phyloP scores from a whole-genome alignment of 2,329 filamentous ascomycete genomes.

The Aspergillus brasiliensis region DNA sequence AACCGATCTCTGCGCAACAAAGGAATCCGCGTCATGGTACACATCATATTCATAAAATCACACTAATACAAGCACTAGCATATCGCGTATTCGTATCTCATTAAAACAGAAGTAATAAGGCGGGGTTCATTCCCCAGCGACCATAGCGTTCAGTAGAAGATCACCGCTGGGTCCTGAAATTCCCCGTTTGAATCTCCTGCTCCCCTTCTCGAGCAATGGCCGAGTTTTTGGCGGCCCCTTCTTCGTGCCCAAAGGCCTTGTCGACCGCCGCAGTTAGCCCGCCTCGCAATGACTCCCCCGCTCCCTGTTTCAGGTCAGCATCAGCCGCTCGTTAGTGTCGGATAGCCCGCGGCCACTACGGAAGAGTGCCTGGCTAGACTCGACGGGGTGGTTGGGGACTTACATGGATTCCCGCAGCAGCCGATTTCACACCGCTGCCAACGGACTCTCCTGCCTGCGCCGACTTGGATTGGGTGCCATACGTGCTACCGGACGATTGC shows the following conservation, averaged over 20 bases:
- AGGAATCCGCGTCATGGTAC: background rate
- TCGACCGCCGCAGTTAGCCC: conserved; percentile 42
- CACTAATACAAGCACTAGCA: background rate
- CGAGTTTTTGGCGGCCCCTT: conserved; percentile 40
- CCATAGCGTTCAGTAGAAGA: background rate
- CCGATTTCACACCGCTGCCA: conserved; percentile 29
- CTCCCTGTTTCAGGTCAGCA: conserved; percentile 32
- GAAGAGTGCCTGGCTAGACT: background rate
- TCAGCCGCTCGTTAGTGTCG: background rate
- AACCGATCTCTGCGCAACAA: background rate
- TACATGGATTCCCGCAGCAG: conserved; percentile 40
- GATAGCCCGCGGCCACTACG: conserved; percentile 3
- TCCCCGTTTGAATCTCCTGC: conserved; percentile 34
- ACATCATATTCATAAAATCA: background rate
- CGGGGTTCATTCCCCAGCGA: background rate
- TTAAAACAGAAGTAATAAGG: background rate
- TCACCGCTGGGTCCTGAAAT: conserved; percentile 22
- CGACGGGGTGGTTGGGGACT: conserved; percentile 20
- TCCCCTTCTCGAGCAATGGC: conserved; percentile 40
- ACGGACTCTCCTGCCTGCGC: conserved; percentile 22
- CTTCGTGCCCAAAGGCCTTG: conserved; percentile 38
- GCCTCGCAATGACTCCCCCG: conserved; percentile 45
- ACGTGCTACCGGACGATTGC: conserved; percentile 20
- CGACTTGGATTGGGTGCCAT: conserved; percentile 11
- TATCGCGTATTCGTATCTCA: background rate